Evolutionary conservation across 83 land plant species (phyloP).

Genomic region (Thuja plicata): DNA sequence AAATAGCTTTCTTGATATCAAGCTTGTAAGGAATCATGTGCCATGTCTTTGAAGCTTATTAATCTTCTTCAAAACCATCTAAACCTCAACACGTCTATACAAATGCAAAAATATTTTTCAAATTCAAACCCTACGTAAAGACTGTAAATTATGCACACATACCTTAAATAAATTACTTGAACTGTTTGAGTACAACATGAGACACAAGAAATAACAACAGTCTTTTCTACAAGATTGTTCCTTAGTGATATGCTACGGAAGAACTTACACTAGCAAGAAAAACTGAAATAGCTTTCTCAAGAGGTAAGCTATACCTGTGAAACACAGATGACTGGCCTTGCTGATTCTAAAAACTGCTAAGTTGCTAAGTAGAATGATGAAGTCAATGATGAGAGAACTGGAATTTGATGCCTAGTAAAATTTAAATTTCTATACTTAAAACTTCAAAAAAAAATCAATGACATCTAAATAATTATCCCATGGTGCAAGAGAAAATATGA

Average conservation of each 20-base stretch:
- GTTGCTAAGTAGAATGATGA: neutral
- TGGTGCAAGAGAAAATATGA: neutral
- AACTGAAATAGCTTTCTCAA: neutral
- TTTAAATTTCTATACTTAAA: neutral
- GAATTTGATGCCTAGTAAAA: neutral
- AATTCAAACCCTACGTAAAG: neutral
- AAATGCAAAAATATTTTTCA: neutral
- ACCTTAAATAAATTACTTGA: neutral
- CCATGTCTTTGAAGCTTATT: neutral
- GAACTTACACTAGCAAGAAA: neutral
- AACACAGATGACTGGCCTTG: neutral
- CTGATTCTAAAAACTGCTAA: neutral
- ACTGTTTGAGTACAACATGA: neutral
- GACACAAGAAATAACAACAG: neutral
- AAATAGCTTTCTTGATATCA: too few relatives aligned
- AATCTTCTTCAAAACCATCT: neutral
- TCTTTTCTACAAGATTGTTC: neutral
- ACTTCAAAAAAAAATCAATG: neutral
- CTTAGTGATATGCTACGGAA: neutral
- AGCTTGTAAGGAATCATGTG: neutral
- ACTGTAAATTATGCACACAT: neutral
- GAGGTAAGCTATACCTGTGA: neutral
- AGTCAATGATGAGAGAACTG: neutral
- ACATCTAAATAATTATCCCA: neutral
- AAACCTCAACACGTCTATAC: neutral